Base-by-base conservation (phyloP, 345 rosid species). In the Pugionium cornutum region DNA sequence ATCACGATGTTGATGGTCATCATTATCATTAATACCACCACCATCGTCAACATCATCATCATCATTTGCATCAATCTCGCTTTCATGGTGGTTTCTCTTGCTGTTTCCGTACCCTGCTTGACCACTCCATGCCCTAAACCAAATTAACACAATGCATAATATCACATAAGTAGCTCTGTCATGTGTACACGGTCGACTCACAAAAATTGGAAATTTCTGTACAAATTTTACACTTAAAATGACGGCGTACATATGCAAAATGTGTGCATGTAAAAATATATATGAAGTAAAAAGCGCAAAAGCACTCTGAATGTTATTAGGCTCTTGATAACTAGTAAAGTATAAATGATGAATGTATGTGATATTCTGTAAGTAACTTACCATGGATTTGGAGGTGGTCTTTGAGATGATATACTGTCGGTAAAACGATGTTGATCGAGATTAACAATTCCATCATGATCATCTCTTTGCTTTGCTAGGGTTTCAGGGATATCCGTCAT, bases 111-210 rank as follows among this genome's bases (percentile, higher is more conserved):
- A 67, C 48, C 63, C 72, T 45, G 53, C 42, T 83, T 80, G 56
- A 46, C 42, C 76, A 72, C 84, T 88, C 88, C 89, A 81, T 73
- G 86, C 78, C 96, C 89, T 84, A 66, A 41, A 61, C 57, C n/a
- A 61, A 40, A 66, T 72, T 11, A 43, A 33, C 50, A 66, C 42
- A 66, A 34, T 9, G 3, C 40, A 36, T 18, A 18, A 18, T 18
- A 18, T 18, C 0, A 18, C 0, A 18, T 18, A 18, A 18, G 18
- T 18, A 18, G 18, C 18, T n/a, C n/a, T n/a, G n/a, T n/a, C n/a
- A n/a, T n/a, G n/a, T n/a, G n/a, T n/a, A n/a, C n/a, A n/a, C n/a
- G n/a, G n/a, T n/a, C n/a, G n/a, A n/a, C n/a, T n/a, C n/a, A n/a
- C n/a, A n/a, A n/a, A n/a, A n/a, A n/a, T n/a, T n/a, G n/a, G n/a